Percentiles rank a stretch among this genome's conserved stretches.
phyloP scores from a whole-genome alignment of 2,329 filamentous ascomycete species.

The Verticillium nonalfalfae region DNA sequence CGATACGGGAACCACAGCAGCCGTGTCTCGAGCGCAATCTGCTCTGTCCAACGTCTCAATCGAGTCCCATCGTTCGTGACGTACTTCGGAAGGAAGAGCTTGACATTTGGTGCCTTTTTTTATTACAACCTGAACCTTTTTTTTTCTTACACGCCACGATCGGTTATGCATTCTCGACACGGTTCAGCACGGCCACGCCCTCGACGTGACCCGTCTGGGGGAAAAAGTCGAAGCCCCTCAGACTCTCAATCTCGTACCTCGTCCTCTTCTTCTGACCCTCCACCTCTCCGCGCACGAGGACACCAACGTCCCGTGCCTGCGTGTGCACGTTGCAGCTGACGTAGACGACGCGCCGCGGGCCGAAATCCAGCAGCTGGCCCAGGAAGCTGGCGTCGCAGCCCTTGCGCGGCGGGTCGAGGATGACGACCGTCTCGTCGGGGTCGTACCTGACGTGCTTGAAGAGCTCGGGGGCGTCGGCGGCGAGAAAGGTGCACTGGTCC shows the following conservation, averaged over 20 bases:
- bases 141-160: background rate
- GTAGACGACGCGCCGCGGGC: constrained; percentile 77
- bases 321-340: constrained; percentile 98
- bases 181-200: constrained; percentile 58
- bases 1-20: too few relatives aligned
- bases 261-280: constrained; percentile 17
- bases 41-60: too few relatives aligned
- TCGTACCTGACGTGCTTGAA: constrained; percentile 72
- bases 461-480: constrained; percentile 77
- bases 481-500: constrained; percentile 74
- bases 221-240: constrained; percentile 95
- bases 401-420: constrained; percentile 94
- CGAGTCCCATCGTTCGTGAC: too few relatives aligned
- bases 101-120: background rate
- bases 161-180: constrained; percentile 33
- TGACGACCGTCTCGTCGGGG: constrained; percentile 79
- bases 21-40: too few relatives aligned
- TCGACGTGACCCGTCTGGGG: constrained; percentile 75
- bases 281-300: constrained; percentile 65
- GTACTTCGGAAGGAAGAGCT: too few relatives aligned
- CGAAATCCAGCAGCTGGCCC: constrained; percentile 70
- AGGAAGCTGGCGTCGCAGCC: constrained; percentile 87
- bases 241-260: constrained; percentile 80
- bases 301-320: constrained; percentile 86
- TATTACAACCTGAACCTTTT: background rate